phyloP scores from a whole-genome alignment of 106 monocot genomes.

The Dendrobium nobile region DNA sequence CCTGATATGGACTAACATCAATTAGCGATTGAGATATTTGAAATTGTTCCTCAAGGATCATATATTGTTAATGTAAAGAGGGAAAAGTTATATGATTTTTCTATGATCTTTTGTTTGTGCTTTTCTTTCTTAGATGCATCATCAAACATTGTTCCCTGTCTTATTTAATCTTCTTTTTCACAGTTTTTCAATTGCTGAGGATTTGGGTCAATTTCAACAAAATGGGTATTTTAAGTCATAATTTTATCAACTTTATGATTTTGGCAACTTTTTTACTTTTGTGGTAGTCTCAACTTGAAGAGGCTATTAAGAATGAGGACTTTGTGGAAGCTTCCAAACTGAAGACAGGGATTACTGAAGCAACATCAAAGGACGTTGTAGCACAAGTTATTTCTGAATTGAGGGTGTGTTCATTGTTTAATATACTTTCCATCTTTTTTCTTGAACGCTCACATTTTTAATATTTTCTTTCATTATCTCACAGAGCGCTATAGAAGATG shows the following conservation, averaged over 20 bases:
- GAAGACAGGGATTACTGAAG: constrained; percentile 67
- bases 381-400: constrained; percentile 65
- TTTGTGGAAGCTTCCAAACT: constrained; percentile 73
- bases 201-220: not conserved
- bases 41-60: not conserved
- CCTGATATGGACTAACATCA: too few relatives aligned
- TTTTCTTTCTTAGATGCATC: not conserved
- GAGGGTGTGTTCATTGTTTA: constrained; percentile 28
- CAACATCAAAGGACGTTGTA: constrained; percentile 57
- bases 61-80: not conserved
- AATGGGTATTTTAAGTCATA: not conserved
- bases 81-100: not conserved
- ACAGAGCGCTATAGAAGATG: constrained; percentile 70
- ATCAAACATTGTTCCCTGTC: not conserved
- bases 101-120: not conserved
- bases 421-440: not conserved
- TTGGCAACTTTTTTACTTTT: not conserved
- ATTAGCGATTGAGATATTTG: not conserved
- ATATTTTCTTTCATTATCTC: constrained; percentile 9
- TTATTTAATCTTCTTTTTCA: not conserved
- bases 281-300: constrained; percentile 86
- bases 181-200: not conserved
- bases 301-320: constrained; percentile 88
- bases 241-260: not conserved
- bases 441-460: not conserved